Conservation (phyloP, 2,329 filamentous ascomycete species). For the Thermothelomyces thermophilus region DNA sequence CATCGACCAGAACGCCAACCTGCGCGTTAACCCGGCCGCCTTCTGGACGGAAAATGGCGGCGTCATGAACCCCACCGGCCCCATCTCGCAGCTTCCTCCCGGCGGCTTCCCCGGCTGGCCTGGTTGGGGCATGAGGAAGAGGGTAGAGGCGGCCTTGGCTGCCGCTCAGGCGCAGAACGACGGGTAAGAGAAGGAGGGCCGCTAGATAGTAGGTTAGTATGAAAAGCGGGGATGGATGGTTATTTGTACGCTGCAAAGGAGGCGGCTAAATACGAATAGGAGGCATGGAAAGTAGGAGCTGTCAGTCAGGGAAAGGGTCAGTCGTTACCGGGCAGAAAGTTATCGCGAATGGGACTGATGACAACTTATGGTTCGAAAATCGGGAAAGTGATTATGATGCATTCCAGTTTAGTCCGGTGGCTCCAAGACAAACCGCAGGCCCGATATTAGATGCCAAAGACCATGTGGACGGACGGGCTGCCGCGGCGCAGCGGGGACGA, state of each 20-base stretch:
- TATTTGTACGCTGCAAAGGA: too few relatives aligned
- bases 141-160: not conserved
- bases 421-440: too few relatives aligned
- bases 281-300: not conserved
- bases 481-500: conserved; percentile 30
- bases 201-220: too few relatives aligned
- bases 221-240: not conserved
- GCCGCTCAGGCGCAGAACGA: too few relatives aligned
- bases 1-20: conserved; percentile 24
- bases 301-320: not conserved
- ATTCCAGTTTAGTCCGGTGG: not conserved
- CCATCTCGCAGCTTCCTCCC: conserved; percentile 12
- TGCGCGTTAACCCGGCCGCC: conserved; percentile 25
- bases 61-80: conserved; percentile 26
- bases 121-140: not conserved
- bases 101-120: not conserved
- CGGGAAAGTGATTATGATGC: too few relatives aligned
- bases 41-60: conserved; percentile 24
- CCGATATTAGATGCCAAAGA: too few relatives aligned
- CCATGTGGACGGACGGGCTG: conserved; percentile 30
- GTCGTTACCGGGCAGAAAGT: conserved; percentile 5
- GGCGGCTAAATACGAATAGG: not conserved
- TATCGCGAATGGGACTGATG: too few relatives aligned
- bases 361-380: too few relatives aligned
- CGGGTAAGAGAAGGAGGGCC: too few relatives aligned